Conservation (phyloP, 129 eudicot species). For the Flaveria robusta region DNA sequence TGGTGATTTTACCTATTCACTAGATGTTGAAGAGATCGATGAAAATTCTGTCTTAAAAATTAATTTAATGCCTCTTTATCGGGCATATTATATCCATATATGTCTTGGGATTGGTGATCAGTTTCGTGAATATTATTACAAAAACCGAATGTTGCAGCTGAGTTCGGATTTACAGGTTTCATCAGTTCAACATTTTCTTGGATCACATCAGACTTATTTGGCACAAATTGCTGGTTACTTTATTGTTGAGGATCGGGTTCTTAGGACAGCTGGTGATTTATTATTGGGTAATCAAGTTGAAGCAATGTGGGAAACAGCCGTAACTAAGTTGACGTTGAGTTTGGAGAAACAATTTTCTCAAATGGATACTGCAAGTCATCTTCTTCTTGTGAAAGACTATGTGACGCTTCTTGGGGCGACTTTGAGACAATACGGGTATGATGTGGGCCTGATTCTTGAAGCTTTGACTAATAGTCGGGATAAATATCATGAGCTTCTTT, state of each 20-base stretch:
- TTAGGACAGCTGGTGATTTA: conserved; percentile 89
- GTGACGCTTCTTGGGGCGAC: conserved; percentile 86
- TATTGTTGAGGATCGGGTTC: conserved; percentile 91
- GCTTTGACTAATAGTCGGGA: conserved; percentile 67
- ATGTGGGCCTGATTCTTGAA: conserved; percentile 64
- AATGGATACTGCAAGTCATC: conserved; percentile 75
- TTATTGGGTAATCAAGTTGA: conserved; percentile 67
- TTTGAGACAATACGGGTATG: conserved; percentile 81
- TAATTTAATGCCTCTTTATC: conserved; percentile 81
- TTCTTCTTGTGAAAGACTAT: conserved; percentile 83
- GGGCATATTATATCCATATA: conserved; percentile 79
- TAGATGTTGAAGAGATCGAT: conserved; percentile 75
- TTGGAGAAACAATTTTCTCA: conserved; percentile 69
- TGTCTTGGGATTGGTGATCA: conserved; percentile 76
- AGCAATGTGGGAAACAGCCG: conserved; percentile 94
- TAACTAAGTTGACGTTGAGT: conserved; percentile 54
- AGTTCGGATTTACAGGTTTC: conserved; percentile 87
- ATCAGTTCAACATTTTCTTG: conserved; percentile 70
- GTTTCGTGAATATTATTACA: conserved; percentile 87
- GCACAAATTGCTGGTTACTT: conserved; percentile 89
- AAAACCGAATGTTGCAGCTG: conserved; percentile 76
- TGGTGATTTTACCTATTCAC: conserved; percentile 65
- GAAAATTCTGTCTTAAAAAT: conserved; percentile 67
- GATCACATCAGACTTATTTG: conserved; percentile 72
- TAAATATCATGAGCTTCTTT: conserved; percentile 82